phyloP scores from a whole-genome alignment of 2,329 filamentous ascomycete species.

The Botrytis porri region DNA sequence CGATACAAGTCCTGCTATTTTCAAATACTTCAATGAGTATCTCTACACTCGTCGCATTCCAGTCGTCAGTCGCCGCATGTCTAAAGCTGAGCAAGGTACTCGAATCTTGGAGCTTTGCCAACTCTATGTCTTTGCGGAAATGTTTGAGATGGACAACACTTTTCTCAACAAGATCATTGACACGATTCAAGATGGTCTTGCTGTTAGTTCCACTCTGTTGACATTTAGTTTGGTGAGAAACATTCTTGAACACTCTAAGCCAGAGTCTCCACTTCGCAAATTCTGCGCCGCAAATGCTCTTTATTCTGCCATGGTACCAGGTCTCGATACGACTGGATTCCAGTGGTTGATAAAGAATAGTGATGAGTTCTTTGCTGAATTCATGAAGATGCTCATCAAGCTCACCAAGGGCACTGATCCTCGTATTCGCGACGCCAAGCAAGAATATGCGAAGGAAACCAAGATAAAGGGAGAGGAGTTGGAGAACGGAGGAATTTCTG shows the following conservation, averaged over 20 bases:
- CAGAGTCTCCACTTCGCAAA: slow-evolving; percentile 24
- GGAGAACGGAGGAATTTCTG: neutral
- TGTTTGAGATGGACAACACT: slow-evolving; percentile 10
- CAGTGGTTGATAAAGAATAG: slow-evolving; percentile 14
- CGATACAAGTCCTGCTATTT: slow-evolving; percentile 10
- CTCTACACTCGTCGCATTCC: slow-evolving; percentile 27
- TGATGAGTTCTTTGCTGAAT: slow-evolving; percentile 23
- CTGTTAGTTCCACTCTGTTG: slow-evolving; percentile 22
- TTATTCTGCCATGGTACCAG: slow-evolving; percentile 18
- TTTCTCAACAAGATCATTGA: slow-evolving; percentile 32
- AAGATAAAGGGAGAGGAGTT: slow-evolving; percentile 1
- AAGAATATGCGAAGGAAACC: neutral
- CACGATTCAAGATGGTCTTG: slow-evolving; percentile 31
- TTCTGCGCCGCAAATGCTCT: slow-evolving; percentile 23
- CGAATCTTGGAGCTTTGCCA: slow-evolving; percentile 24
- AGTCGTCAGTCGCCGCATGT: neutral
- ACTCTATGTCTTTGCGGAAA: slow-evolving; percentile 28
- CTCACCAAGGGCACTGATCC: slow-evolving; percentile 24
- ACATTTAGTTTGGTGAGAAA: slow-evolving; percentile 17
- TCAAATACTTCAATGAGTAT: slow-evolving; percentile 29
- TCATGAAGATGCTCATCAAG: slow-evolving; percentile 20
- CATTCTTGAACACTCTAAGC: slow-evolving; percentile 22
- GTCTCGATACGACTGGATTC: neutral
- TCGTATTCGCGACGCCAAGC: slow-evolving; percentile 25
- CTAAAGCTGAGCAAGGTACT: neutral